Evolutionary conservation across 345 rosid species (phyloP), one percentile per base, ranked within the genome.

Genomic region (Cardiospermum halicacabum): DNA sequence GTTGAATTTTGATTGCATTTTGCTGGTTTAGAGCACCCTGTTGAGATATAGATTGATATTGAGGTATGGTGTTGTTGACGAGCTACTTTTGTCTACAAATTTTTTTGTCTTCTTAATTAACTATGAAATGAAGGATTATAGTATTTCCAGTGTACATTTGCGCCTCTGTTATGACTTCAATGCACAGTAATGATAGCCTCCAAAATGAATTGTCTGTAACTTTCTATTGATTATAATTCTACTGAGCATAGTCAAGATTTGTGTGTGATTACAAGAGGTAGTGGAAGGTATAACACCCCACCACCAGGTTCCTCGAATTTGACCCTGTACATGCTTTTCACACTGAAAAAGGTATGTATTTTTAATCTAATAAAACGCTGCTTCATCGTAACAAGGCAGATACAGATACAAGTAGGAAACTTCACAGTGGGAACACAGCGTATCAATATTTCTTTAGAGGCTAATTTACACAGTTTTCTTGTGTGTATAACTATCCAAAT

Each of bases 1-100:
- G 76, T 60, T 49, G 65, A 72, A 42, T 49, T n/a, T 55, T 45
- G 62, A 56, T 40, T 62, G 60, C 31, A 26, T 13, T 3, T 4
- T 7, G n/a, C 28, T 10, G 11, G 53, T 51, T 3, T 36, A 37
- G 22, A 53, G 25, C 4, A 12, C 7, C 51, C 12, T n/a, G 28
- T 37, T 28, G 15, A 16, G 30, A 15, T 34, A 34, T 40, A 3
- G 15, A 24, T 49, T 43, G 49, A 43, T 15, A 43, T n/a, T 18
- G 50, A 45, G 18, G 42, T n/a, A 36, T 12, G 6, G 67, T n/a
- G n/a, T 34, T 25, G 58, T 51, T 62, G 6, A 7, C 39, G 1
- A 4, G n/a, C 5, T 21, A 30, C 56, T 15, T 22, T 18, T n/a
- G 18, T 50, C 27, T 32, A 21, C n/a, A 18, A 4, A 3, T 2